phyloP scores from a whole-genome alignment of 1,139 yeast genomes.

The Saccharomyces hybrid region DNA sequence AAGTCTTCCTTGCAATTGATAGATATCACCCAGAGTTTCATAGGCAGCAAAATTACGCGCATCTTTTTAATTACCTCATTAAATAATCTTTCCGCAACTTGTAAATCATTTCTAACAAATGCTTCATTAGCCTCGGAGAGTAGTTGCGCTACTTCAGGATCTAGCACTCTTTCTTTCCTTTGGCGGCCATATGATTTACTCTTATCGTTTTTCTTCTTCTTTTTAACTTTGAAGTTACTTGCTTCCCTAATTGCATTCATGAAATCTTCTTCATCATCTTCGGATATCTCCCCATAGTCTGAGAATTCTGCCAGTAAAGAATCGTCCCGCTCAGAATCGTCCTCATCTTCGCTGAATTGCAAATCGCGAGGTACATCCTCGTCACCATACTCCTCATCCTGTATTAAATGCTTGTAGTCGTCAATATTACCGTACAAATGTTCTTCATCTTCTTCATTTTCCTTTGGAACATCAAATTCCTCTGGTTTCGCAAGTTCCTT shows the following conservation, averaged over 20 bases:
- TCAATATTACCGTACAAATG: slow-evolving; percentile 26
- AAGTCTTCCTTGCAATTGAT: slow-evolving; percentile 56
- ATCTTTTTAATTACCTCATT: slow-evolving; percentile 71
- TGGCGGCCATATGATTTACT: slow-evolving; percentile 18
- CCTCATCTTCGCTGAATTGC: slow-evolving; percentile 18
- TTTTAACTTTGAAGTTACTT: slow-evolving; percentile 48
- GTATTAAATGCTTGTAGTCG: slow-evolving; percentile 17
- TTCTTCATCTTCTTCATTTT: slow-evolving; percentile 24
- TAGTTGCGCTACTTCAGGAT: slow-evolving; percentile 62
- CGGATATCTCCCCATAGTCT: slow-evolving; percentile 31
- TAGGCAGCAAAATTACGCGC: slow-evolving; percentile 76
- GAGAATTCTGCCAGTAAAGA: slow-evolving; percentile 34
- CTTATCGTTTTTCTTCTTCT: slow-evolving; percentile 37
- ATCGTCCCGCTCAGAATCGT: slow-evolving; percentile 22
- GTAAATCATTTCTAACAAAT: slow-evolving; percentile 59
- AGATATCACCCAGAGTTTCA: slow-evolving; percentile 78
- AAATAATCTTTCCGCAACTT: slow-evolving; percentile 57
- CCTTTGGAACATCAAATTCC: slow-evolving; percentile 5
- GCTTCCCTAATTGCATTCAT: slow-evolving; percentile 59
- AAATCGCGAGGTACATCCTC: slow-evolving; percentile 12
- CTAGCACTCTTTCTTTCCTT: slow-evolving; percentile 41
- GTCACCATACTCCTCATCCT: slow-evolving; percentile 17
- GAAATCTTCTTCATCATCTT: slow-evolving; percentile 40
- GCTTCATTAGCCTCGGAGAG: slow-evolving; percentile 73
- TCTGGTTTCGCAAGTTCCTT: not conserved